These are phyloP conservation scores for Rhodotorula sp. DNA, from an alignment of 1,284 basidiomycete species.

Conservation along the genomic window DNA sequence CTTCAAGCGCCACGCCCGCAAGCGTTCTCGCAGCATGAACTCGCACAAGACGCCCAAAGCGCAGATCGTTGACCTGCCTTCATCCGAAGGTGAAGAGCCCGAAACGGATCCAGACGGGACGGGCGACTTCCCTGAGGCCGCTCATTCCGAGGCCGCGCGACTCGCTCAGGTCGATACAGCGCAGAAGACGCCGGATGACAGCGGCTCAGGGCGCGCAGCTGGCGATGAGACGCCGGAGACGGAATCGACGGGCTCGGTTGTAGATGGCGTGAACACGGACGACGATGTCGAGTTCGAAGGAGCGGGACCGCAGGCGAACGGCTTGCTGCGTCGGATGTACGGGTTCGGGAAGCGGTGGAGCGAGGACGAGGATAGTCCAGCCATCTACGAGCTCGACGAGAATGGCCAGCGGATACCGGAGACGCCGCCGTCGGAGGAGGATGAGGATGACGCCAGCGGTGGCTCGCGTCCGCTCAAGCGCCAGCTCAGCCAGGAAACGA, in stretches of 20 bases:
- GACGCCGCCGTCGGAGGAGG: not conserved
- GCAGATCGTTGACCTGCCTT: not conserved
- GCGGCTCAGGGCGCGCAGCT: not conserved
- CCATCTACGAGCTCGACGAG: not conserved
- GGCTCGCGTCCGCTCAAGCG: not conserved
- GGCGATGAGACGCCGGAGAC: not conserved
- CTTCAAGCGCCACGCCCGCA: conserved; percentile 12
- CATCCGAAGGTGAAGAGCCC: conserved; percentile 1
- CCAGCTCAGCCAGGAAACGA: conserved; percentile 8
- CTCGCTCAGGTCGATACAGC: no score
- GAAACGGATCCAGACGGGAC: not conserved
- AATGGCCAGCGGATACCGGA: not conserved
- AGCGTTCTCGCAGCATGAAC: not conserved
- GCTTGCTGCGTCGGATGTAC: conserved; percentile 34
- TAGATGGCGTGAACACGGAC: conserved; percentile 1
- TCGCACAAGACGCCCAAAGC: not conserved
- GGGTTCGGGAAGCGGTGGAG: conserved; percentile 19
- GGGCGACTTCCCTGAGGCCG: no score
- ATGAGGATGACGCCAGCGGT: not conserved
- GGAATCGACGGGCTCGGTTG: conserved; percentile 6
- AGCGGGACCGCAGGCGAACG: conserved; percentile 31
- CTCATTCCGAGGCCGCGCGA: no score
- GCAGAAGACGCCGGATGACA: not conserved
- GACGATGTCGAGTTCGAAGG: conserved; percentile 35
- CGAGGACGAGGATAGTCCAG: conserved; percentile 21